A percentile compares a stretch with the other conserved stretches of the same genome.
These are phyloP conservation scores for Syncephalastrum sp. DNA, from an alignment of 371 early-diverging fungal genomes.

Conservation along the genomic window DNA sequence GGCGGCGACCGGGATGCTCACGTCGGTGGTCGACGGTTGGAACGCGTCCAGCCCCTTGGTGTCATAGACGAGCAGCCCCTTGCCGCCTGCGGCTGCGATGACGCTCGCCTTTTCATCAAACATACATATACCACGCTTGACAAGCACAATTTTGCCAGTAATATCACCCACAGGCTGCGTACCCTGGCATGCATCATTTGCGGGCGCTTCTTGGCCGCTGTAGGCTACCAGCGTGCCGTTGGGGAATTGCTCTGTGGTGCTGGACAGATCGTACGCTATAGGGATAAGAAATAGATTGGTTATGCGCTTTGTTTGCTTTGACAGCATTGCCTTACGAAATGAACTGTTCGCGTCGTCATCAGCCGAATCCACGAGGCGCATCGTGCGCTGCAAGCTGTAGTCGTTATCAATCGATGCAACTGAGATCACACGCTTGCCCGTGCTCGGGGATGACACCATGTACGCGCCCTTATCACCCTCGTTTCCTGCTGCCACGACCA, in stretches of 20 bases:
- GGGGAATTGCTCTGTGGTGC: slow-evolving; percentile 19
- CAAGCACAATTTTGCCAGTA: slow-evolving; percentile 41
- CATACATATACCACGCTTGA: slow-evolving; percentile 60
- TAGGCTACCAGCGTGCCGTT: slow-evolving; percentile 33
- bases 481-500: slow-evolving; percentile 69
- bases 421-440: slow-evolving; percentile 46
- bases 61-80: slow-evolving; percentile 55
- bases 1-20: slow-evolving; percentile 36
- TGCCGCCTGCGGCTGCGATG: slow-evolving; percentile 41
- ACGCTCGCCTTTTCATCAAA: slow-evolving; percentile 57
- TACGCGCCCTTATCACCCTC: slow-evolving; percentile 58
- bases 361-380: neutral
- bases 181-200: slow-evolving; percentile 27
- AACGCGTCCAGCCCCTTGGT: slow-evolving; percentile 16
- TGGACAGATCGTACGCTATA: slow-evolving; percentile 29
- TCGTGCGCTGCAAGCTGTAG: slow-evolving; percentile 22
- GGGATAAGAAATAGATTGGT: neutral
- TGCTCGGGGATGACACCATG: slow-evolving; percentile 52
- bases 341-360: slow-evolving; percentile 7
- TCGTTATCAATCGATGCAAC: slow-evolving; percentile 66
- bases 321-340: slow-evolving; percentile 19
- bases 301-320: neutral
- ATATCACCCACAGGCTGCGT: slow-evolving; percentile 20
- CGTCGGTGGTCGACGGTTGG: slow-evolving; percentile 5
- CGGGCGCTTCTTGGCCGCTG: neutral